Evolutionary conservation across 805 yeast species (phyloP), one percentile per base, ranked within the genome.

Genomic region (Kodamaea jinghongensis): DNA sequence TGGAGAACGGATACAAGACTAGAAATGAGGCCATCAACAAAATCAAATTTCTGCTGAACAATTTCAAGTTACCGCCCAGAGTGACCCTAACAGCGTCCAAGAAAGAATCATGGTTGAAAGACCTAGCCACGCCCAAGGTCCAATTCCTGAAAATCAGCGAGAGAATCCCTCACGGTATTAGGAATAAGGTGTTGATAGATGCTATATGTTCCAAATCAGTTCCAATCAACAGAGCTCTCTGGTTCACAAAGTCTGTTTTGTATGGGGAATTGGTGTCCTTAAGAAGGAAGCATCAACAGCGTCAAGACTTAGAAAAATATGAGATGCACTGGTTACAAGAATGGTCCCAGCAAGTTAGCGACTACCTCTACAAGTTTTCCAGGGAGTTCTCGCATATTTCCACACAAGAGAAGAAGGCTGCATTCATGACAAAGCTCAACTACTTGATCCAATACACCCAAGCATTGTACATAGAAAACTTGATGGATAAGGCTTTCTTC

Each of bases 201-300:
- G 86, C 82, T 44, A 75, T 95, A 47, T 74, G 83, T 44, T 53
- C 65, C 16, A 81, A 82, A 52, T 64, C 66, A 25, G 81, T 91
- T 0, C 96, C 98, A 0, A 65, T 84, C 2, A 56, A 75, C n/a
- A 68, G 97, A 44, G 96, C 96, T 0, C 60, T 91, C 2, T 91
- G 99, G 99, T 75, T 93, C 44, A 84, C 91, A 3, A 79, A 86
- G 47, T 87, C 96, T 59, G 87, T 90, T 2, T 81, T 90, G 16
- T 81, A 86, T 9, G 85, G 89, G 46, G 62, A 58, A 38, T 53
- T 61, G n/a, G 29, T 57, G 12, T 53, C 65, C 3, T 51, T 65
- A 13, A 50, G 65, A 8, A 58, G 59, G 39, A 67, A 65, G 39
- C 48, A 55, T 29, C 63, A 53, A 35, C 41, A 55, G n/a, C 34